Conservation (phyloP, 1,284 basidiomycete genomes). For the Stygiomarasmius scandens region DNA sequence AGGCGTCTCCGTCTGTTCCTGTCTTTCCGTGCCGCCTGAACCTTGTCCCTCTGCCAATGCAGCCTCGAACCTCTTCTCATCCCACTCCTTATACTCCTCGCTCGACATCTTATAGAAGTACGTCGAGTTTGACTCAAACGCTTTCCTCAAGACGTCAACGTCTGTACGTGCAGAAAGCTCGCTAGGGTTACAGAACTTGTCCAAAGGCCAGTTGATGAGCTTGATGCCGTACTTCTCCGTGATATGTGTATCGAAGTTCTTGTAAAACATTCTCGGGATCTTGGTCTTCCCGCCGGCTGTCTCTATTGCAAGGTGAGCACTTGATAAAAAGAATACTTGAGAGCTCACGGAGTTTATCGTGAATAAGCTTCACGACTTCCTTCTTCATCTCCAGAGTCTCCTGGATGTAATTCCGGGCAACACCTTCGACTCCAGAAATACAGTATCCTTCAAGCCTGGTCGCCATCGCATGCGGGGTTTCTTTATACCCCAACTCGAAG, state of each 20-base stretch:
- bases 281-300: background rate
- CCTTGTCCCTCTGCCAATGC: too few species aligned
- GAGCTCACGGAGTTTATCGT: background rate
- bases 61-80: too few species aligned
- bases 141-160: too few species aligned
- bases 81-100: too few species aligned
- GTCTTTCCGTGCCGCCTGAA: too few species aligned
- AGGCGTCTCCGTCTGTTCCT: too few species aligned
- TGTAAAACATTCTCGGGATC: background rate
- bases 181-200: background rate
- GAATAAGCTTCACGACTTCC: background rate
- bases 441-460: conserved; percentile 11
- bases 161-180: background rate
- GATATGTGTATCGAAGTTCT: conserved; percentile 3
- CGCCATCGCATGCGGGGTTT: conserved; percentile 2
- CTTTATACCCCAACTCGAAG: conserved; percentile 8
- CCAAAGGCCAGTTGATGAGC: conserved; percentile 2
- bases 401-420: background rate
- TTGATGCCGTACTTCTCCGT: background rate
- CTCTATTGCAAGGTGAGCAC: background rate
- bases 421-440: conserved; percentile 12
- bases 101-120: too few species aligned
- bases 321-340: too few species aligned
- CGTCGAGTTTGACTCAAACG: too few species aligned
- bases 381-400: background rate